Base-by-base conservation (phyloP, 352 stramenopile species). In the Globisporangium uncinulatum region DNA sequence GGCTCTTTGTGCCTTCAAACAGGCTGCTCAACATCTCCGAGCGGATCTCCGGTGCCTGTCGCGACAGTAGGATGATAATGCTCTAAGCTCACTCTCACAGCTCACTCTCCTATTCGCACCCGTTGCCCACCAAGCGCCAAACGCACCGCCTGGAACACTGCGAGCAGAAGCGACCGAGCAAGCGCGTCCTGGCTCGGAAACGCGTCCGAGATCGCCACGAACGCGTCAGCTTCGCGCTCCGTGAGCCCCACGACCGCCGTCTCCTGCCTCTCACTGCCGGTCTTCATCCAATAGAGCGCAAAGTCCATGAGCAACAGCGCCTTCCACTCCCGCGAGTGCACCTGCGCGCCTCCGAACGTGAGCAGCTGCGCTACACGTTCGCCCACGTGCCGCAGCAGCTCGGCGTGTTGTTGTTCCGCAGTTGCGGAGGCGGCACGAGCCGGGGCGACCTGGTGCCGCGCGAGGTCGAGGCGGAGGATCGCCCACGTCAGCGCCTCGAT, bases 321-420 rank as follows among this genome's bases (percentile, higher is more conserved):
- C 64, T 94, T 94, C 81, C 81, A 94, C 57, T 87, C 69, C 0
- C 73, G 74, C n/a, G 73, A 63, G 53, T 92, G 74, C 19, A 80
- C 70, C 32, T 87, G 78, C 20, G 72, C 83, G 20, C 83, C 78
- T n/a, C 79, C 75, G 21, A 91, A 88, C 61, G 70, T 74, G 6
- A 91, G 54, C 17, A 89, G 48, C 4, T 72, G 52, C 32, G 71
- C 51, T 29, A 79, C 69, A 56, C 61, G 59, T 41, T 79, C 73
- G 4, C 45, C 56, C 4, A 73, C n/a, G 46, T 72, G 56, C 44
- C 66, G 76, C 20, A 65, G 45, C 32, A 67, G 20, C 41, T 65
- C 65, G 31, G 24, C 34, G 11, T 20, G 9, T 20, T 48, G 43
- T 32, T 49, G 15, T 24, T 4, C 0, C 24, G 24, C 24, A 29